These are phyloP conservation scores for Salinomyces thailandicus DNA, from an alignment of 2,329 filamentous ascomycete genomes.

Conservation along the genomic window DNA sequence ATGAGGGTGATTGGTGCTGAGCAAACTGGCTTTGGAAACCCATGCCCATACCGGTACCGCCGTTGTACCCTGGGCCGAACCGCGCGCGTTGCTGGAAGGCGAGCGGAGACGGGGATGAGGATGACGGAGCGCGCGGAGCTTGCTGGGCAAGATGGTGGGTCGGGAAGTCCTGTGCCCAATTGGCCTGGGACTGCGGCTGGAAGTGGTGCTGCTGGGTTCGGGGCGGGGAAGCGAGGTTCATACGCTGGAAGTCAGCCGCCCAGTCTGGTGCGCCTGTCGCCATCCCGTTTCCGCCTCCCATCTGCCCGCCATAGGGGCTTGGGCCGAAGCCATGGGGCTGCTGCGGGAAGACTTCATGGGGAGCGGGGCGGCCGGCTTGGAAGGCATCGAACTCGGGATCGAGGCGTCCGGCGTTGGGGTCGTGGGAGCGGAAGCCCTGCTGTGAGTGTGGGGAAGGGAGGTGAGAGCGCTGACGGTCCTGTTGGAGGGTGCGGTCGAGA, in stretches of 20 bases:
- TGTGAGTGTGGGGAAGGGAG: slow-evolving; percentile 27
- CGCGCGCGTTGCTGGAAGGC: slow-evolving; percentile 24
- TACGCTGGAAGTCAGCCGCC: slow-evolving; percentile 41
- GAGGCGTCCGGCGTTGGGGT: slow-evolving; percentile 43
- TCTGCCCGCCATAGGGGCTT: slow-evolving; percentile 15
- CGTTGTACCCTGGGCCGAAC: slow-evolving; percentile 15
- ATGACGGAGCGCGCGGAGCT: slow-evolving; percentile 19
- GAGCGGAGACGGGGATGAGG: slow-evolving; percentile 18
- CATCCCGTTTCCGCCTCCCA: not conserved
- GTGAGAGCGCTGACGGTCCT: slow-evolving; percentile 53
- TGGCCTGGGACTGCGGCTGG: slow-evolving; percentile 23
- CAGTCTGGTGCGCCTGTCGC: slow-evolving; percentile 30
- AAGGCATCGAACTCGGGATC: slow-evolving; percentile 63
- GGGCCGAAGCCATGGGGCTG: slow-evolving; percentile 19
- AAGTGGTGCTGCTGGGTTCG: slow-evolving; percentile 37
- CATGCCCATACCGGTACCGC: no score
- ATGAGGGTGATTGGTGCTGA: slow-evolving; percentile 13
- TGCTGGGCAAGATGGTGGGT: slow-evolving; percentile 32
- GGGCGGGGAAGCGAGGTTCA: slow-evolving; percentile 32
- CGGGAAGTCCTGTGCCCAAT: slow-evolving; percentile 52
- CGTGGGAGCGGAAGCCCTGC: slow-evolving; percentile 53
- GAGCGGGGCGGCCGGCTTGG: slow-evolving; percentile 41
- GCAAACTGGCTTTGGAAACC: slow-evolving; percentile 19
- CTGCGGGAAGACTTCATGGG: slow-evolving; percentile 30
- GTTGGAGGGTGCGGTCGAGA: slow-evolving; percentile 59